Evolutionary conservation across 2,329 filamentous ascomycete genomes (phyloP), one percentile per base, ranked within the genome.

Genomic region (Calonectria pauciramosa): DNA sequence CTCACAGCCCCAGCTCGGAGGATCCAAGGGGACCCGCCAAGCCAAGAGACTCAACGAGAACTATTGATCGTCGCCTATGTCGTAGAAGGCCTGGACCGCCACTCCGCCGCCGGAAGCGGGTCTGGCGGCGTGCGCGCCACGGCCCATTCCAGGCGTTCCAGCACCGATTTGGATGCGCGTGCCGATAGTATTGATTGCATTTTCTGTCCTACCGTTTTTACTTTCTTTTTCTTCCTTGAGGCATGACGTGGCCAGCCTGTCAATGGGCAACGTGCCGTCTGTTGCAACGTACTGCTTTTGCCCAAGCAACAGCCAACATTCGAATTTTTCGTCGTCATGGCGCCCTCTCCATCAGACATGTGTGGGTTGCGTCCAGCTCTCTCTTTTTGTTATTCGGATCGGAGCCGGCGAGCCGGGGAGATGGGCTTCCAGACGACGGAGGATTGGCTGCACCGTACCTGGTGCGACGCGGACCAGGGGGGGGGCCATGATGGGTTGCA

Each of bases 361-460:
- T 32, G 26, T 32, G 63, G 63, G 63, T 34, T 54, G 51, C 49
- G 41, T 68, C 65, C 36, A 41, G 34, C 14, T 28, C 51, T 26
- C 16, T 38, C n/a, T n/a, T n/a, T n/a, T n/a, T n/a, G n/a, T 23
- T 63, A 28, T 63, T 63, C 56, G 56, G 56, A 63, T 63, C 56
- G 56, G 34, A 63, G 56, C 56, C 56, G 56, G 56, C 26, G 26
- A 18, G 23, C 64, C 64, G 30, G 64, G 63, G 44, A 51, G 28
- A 47, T 51, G 36, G 26, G 28, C 23, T 41, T 16, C 26, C 20
- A 59, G 51, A n/a, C 34, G 66, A 68, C 36, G 36, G 18, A 38
- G 66, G 49, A 68, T 59, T 68, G 66, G 66, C 34, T 44, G 34
- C 66, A 47, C 32, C 66, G 66, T 68, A 68, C 23, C 34, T 59